These are phyloP conservation scores for Lentinula aciculospora DNA, from an alignment of 768 basidiomycete genomes.

Conservation along the genomic window DNA sequence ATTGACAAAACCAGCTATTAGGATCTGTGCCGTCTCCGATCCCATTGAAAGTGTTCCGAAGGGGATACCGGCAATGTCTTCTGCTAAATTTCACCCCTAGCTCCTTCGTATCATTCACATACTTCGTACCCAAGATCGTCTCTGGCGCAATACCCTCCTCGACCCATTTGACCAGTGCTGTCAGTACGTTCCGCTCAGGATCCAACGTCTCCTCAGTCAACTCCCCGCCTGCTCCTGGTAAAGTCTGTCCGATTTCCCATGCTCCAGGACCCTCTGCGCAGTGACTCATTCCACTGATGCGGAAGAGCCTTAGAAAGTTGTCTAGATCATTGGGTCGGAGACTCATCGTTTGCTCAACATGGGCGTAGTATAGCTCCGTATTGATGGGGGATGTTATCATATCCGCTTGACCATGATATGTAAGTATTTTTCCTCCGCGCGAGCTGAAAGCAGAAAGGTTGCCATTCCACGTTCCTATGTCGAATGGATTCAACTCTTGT, in stretches of 20 bases:
- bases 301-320: constrained; percentile 18
- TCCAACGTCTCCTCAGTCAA: not conserved
- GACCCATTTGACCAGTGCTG: constrained; percentile 4
- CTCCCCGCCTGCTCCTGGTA: not conserved
- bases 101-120: not conserved
- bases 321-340: constrained; percentile 10
- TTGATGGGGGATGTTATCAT: constrained; percentile 13
- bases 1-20: not conserved
- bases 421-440: constrained; percentile 17
- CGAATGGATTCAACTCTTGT: not conserved
- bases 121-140: not conserved
- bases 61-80: not conserved
- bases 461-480: constrained; percentile 9
- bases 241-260: constrained; percentile 12
- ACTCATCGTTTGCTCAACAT: constrained; percentile 13
- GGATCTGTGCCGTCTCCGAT: not conserved
- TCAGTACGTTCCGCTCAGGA: not conserved
- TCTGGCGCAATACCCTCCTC: constrained; percentile 3
- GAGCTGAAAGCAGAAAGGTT: constrained; percentile 10
- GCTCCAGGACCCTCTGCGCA: constrained; percentile 13
- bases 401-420: constrained; percentile 14
- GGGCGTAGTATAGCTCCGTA: constrained; percentile 11
- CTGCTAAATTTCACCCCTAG: not conserved
- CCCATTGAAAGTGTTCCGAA: not conserved
- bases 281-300: constrained; percentile 17